These are phyloP conservation scores for Alternaria brassicae DNA, from an alignment of 2,329 filamentous ascomycete genomes.

Conservation along the genomic window DNA sequence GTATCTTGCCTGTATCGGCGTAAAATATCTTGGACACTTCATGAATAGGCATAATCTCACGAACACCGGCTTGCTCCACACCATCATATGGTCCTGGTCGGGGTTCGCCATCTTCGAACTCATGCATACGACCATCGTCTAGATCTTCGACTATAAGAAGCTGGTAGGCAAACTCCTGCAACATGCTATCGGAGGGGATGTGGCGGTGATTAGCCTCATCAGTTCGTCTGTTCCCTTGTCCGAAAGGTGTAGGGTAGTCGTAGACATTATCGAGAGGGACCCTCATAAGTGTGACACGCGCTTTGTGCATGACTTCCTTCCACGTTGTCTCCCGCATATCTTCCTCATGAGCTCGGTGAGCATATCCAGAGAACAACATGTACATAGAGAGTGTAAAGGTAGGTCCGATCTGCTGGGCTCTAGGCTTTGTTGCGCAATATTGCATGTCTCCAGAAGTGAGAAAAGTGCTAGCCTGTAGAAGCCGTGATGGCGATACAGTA, in stretches of 20 bases:
- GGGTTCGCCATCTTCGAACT: conserved; percentile 65
- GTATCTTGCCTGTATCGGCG: conserved; percentile 84
- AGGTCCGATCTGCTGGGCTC: conserved; percentile 82
- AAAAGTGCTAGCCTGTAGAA: conserved; percentile 92
- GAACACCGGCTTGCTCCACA: conserved; percentile 67
- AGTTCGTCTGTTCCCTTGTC: conserved; percentile 16
- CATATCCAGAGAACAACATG: conserved; percentile 90
- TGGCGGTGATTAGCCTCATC: conserved; percentile 31
- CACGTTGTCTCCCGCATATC: conserved; percentile 74
- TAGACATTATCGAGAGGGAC: conserved; percentile 67
- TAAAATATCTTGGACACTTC: conserved; percentile 92
- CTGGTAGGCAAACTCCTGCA: conserved; percentile 78
- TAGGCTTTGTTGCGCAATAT: conserved; percentile 70
- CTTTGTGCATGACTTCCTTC: conserved; percentile 97
- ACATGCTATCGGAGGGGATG: conserved; percentile 54
- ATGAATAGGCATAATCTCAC: conserved; percentile 72
- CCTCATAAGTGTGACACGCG: conserved; percentile 78
- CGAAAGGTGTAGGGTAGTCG: conserved; percentile 48
- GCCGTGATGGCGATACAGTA: conserved; percentile 85
- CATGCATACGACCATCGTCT: conserved; percentile 73
- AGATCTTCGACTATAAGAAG: conserved; percentile 84
- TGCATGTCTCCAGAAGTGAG: conserved; percentile 85
- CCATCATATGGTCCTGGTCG: conserved; percentile 67
- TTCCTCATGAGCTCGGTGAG: conserved; percentile 63
- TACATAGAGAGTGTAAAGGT: conserved; percentile 88